These are phyloP conservation scores for Apiotrichum gamsii DNA, from an alignment of 1,284 basidiomycete species.

Conservation along the genomic window DNA sequence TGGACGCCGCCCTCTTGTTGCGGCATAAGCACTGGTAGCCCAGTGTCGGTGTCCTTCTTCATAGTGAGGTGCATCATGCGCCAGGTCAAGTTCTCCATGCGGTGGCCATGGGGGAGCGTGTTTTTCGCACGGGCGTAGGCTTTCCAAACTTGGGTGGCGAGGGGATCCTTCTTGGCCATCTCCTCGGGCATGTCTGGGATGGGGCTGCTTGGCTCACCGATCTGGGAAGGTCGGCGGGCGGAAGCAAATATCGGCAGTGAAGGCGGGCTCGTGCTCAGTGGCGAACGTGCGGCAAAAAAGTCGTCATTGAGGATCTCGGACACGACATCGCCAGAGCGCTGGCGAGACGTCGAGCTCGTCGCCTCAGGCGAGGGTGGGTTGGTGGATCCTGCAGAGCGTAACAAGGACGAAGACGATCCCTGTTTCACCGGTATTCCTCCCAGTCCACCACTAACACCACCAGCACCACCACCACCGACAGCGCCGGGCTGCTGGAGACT, in stretches of 20 bases:
- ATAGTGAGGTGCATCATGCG: slow-evolving; percentile 93
- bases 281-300: slow-evolving; percentile 32
- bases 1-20: no score
- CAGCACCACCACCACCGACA: neutral
- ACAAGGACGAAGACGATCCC: no score
- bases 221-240: slow-evolving; percentile 29
- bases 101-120: slow-evolving; percentile 77
- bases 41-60: slow-evolving; percentile 55
- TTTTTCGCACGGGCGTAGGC: slow-evolving; percentile 89
- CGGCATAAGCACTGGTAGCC: no score
- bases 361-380: slow-evolving; percentile 4
- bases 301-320: slow-evolving; percentile 43
- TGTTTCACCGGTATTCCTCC: neutral
- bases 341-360: slow-evolving; percentile 1
- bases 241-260: slow-evolving; percentile 14
- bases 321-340: slow-evolving; percentile 28
- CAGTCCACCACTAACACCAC: neutral
- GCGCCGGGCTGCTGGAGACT: slow-evolving; percentile 16
- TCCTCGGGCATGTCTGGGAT: slow-evolving; percentile 29
- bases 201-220: slow-evolving; percentile 23
- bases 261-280: slow-evolving; percentile 25
- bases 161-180: slow-evolving; percentile 63
- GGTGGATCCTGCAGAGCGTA: neutral
- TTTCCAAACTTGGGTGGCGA: slow-evolving; percentile 94
- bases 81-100: slow-evolving; percentile 98